Conservation (phyloP, 257 asterid species). For the Linderniella brevidens region DNA sequence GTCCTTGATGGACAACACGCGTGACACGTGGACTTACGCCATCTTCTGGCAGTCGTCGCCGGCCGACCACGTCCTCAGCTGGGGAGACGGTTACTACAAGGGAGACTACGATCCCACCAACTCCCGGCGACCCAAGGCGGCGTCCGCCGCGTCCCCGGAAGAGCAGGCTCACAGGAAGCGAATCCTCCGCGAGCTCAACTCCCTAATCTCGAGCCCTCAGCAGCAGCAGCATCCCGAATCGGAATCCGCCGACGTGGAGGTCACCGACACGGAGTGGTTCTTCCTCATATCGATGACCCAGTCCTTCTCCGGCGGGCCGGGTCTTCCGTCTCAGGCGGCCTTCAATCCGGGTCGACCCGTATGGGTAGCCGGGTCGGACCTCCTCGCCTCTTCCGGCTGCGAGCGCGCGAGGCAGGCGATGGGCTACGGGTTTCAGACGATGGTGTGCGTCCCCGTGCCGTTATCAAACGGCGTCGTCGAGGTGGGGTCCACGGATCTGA, state of each 20-base stretch:
- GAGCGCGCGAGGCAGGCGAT: too few relatives aligned
- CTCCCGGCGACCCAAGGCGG: conserved; percentile 23
- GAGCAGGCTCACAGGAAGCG: conserved; percentile 70
- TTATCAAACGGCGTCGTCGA: too few relatives aligned
- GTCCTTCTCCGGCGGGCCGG: too few relatives aligned
- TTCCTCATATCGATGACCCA: too few relatives aligned
- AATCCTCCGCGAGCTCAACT: conserved; percentile 68
- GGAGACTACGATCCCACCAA: conserved; percentile 35
- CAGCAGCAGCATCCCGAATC: conserved; percentile 9
- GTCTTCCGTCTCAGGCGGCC: too few relatives aligned
- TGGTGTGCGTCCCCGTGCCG: too few relatives aligned
- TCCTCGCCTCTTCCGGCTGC: too few relatives aligned
- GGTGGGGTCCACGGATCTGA: too few relatives aligned
- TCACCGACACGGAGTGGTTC: too few relatives aligned
- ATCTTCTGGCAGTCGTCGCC: conserved; percentile 79
- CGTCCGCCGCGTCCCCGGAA: conserved; percentile 14
- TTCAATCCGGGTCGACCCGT: too few relatives aligned
- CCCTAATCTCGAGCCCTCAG: conserved; percentile 43
- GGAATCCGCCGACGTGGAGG: conserved; percentile 50
- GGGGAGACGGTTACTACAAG: conserved; percentile 85
- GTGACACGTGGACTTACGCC: conserved; percentile 77
- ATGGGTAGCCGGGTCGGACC: too few relatives aligned
- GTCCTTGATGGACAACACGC: conserved; percentile 53
- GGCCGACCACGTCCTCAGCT: conserved; percentile 29
- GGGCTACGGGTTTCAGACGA: too few relatives aligned